Percentiles rank a stretch among this genome's conserved stretches.
Conservation (phyloP, 2,329 filamentous ascomycete species). For the Didymella sp. region DNA sequence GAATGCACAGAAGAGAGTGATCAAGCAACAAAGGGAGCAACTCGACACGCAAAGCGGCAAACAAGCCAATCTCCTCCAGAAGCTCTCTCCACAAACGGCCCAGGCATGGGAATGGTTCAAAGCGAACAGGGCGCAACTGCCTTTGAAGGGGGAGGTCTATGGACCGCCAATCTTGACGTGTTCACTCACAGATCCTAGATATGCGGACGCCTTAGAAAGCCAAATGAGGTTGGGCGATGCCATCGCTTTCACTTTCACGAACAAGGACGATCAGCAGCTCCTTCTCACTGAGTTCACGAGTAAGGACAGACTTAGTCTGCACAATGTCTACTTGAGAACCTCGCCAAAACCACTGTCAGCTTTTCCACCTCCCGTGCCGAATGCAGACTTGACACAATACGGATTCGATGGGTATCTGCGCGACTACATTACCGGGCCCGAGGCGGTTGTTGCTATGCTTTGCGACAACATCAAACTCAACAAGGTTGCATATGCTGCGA, state of each 20-base stretch:
- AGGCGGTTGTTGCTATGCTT: slow-evolving; percentile 84
- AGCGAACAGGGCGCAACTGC: slow-evolving; percentile 62
- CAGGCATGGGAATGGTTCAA: slow-evolving; percentile 84
- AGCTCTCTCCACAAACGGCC: slow-evolving; percentile 67
- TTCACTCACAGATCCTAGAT: slow-evolving; percentile 75
- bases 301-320: slow-evolving; percentile 62
- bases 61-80: slow-evolving; percentile 66
- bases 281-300: slow-evolving; percentile 71
- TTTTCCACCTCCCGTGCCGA: slow-evolving; percentile 63
- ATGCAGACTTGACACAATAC: slow-evolving; percentile 61
- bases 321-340: slow-evolving; percentile 74
- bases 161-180: slow-evolving; percentile 83
- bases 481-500: slow-evolving; percentile 68
- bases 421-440: slow-evolving; percentile 81
- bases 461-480: slow-evolving; percentile 77
- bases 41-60: slow-evolving; percentile 50
- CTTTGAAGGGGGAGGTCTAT: slow-evolving; percentile 78
- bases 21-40: slow-evolving; percentile 20
- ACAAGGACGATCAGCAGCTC: slow-evolving; percentile 73
- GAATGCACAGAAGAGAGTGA: slow-evolving; percentile 38
- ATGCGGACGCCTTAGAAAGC: slow-evolving; percentile 67
- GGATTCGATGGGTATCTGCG: slow-evolving; percentile 83
- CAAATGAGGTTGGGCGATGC: slow-evolving; percentile 62
- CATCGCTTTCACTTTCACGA: slow-evolving; percentile 76
- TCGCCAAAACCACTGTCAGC: slow-evolving; percentile 61